A percentile compares a stretch with the other conserved stretches of the same genome.
These are phyloP conservation scores for Aspergillus coremiiformis DNA, from an alignment of 495 filamentous ascomycete species.

Conservation along the genomic window DNA sequence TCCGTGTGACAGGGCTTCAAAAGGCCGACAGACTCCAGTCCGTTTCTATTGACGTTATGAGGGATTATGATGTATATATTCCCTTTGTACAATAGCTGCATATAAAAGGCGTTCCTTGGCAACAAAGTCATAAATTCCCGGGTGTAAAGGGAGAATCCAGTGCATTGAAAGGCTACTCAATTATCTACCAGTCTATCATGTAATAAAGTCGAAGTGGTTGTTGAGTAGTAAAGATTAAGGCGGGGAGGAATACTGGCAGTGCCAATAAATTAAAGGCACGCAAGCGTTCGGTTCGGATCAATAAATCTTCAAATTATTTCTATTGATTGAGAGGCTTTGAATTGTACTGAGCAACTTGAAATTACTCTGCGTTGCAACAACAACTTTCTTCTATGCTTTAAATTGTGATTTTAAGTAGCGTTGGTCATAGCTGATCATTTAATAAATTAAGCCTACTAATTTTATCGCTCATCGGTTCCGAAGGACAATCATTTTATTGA, in stretches of 20 bases:
- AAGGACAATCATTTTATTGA: background rate
- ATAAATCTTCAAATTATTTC: no score
- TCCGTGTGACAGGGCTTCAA: background rate
- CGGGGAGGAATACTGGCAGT: no score
- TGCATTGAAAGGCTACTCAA: background rate
- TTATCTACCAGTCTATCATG: no score
- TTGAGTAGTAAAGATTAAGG: no score
- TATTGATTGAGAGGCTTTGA: no score
- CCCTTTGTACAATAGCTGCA: constrained; percentile 11
- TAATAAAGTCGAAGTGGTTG: no score
- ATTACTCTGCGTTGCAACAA: background rate
- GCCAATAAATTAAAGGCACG: background rate
- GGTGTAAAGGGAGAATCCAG: background rate
- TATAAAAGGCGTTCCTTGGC: background rate
- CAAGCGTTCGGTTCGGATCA: constrained; percentile 11
- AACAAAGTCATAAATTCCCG: background rate
- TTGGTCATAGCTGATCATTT: constrained; percentile 18
- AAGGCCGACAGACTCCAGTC: background rate
- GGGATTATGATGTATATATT: background rate
- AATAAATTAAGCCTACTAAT: no score
- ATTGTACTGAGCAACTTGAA: background rate
- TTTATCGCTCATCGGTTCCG: constrained; percentile 9
- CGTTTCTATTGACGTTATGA: background rate
- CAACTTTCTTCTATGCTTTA: no score
- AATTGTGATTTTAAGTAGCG: background rate